Percentiles rank a stretch among this genome's conserved stretches.
These are phyloP conservation scores for Cladosporium cucumerinum DNA, from an alignment of 2,329 filamentous ascomycete species.

Conservation along the genomic window DNA sequence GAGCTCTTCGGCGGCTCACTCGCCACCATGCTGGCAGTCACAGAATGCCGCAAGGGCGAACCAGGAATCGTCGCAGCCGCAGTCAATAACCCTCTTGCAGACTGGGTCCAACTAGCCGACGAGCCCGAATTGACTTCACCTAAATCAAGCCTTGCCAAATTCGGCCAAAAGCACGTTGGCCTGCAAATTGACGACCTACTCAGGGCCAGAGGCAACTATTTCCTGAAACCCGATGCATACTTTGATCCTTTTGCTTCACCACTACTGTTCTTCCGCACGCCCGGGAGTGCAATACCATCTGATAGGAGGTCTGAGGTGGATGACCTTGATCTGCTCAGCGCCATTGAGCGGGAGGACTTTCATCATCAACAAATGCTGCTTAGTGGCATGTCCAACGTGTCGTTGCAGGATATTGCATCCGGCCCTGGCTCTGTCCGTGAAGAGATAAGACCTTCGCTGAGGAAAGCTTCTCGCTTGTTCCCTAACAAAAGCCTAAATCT, in stretches of 20 bases:
- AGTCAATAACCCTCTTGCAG: conserved; percentile 46
- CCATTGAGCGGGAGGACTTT: conserved; percentile 31
- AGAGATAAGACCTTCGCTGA: not conserved
- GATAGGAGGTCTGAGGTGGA: conserved; percentile 26
- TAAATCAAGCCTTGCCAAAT: conserved; percentile 18
- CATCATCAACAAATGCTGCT: conserved; percentile 25
- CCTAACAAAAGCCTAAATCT: conserved; percentile 41
- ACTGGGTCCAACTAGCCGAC: conserved; percentile 41
- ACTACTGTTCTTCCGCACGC: conserved; percentile 49
- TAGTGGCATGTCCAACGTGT: conserved; percentile 20
- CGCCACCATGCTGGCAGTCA: conserved; percentile 49
- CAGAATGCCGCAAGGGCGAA: conserved; percentile 44
- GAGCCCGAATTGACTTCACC: conserved; percentile 27
- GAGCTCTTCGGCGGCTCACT: conserved; percentile 48
- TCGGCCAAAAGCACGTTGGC: not conserved
- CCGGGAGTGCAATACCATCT: conserved; percentile 27
- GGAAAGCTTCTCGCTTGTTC: conserved; percentile 39
- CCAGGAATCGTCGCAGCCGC: conserved; percentile 45
- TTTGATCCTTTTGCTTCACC: conserved; percentile 52
- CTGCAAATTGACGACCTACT: conserved; percentile 28
- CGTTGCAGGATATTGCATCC: not conserved
- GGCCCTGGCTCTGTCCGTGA: not conserved
- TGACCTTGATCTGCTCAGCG: conserved; percentile 31
- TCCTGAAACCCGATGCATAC: conserved; percentile 42
- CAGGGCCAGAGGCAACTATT: conserved; percentile 38